phyloP scores from a whole-genome alignment of 768 basidiomycete genomes.

The Leccinum broughii region DNA sequence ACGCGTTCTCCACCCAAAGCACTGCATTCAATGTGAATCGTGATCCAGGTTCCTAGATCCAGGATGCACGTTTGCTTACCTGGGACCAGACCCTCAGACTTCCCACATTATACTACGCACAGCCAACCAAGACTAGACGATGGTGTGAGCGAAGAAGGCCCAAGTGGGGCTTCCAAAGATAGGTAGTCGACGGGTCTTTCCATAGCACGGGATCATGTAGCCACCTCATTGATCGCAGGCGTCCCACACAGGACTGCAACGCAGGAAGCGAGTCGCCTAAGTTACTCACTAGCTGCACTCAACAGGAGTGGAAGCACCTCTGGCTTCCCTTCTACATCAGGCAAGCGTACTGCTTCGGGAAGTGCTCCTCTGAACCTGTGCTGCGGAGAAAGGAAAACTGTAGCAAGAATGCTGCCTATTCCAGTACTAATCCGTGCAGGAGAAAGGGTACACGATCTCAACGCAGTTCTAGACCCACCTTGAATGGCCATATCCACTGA shows the following conservation, averaged over 20 bases:
- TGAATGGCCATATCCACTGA: constrained; percentile 58
- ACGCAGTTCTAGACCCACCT: constrained; percentile 3
- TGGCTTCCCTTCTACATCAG: constrained; percentile 17
- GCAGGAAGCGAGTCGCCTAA: constrained; percentile 7
- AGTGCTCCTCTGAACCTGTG: constrained; percentile 16
- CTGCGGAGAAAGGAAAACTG: constrained; percentile 7
- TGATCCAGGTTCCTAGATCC: constrained; percentile 16
- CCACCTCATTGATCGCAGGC: constrained; percentile 9
- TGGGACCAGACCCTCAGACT: constrained; percentile 69
- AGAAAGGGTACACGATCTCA: constrained; percentile 10
- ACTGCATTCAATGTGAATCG: constrained; percentile 14
- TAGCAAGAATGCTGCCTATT: constrained; percentile 20
- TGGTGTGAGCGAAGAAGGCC: constrained; percentile 1
- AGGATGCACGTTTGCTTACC: constrained; percentile 40
- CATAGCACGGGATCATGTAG: constrained; percentile 12
- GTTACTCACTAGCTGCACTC: constrained; percentile 1
- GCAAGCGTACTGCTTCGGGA: constrained; percentile 13
- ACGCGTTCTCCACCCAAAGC: constrained; percentile 72
- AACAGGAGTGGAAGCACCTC: constrained; percentile 27
- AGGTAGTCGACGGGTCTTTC: not conserved
- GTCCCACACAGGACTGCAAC: not conserved
- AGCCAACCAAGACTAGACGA: constrained; percentile 62
- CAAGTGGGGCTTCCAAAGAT: not conserved
- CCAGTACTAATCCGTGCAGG: constrained; percentile 15
- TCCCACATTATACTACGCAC: constrained; percentile 82